These are phyloP conservation scores for Lolium perenne DNA, from an alignment of 176 grass and related monocot genomes.

Conservation along the genomic window DNA sequence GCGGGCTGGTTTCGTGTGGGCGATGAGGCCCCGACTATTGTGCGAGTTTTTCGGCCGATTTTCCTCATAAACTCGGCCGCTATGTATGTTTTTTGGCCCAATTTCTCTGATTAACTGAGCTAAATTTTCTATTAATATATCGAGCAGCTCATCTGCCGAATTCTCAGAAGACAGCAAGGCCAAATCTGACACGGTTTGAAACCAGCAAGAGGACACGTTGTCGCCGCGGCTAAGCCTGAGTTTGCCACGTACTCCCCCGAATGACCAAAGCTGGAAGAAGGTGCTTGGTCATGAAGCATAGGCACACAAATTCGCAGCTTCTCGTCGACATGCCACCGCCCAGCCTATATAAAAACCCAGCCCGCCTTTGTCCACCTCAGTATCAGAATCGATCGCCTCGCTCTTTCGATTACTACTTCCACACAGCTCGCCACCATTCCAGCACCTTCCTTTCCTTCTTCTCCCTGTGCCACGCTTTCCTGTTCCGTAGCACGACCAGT, in stretches of 20 bases:
- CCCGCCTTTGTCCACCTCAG: background rate
- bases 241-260: background rate
- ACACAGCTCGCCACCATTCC: background rate
- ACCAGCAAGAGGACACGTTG: slow-evolving; percentile 27
- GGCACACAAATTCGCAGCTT: background rate
- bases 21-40: too few species aligned
- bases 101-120: too few species aligned
- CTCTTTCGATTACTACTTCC: background rate
- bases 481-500: background rate
- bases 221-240: slow-evolving; percentile 45
- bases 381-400: background rate
- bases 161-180: background rate
- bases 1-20: too few species aligned
- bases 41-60: too few species aligned
- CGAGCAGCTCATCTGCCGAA: too few species aligned
- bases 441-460: background rate
- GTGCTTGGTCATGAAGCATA: slow-evolving; percentile 46
- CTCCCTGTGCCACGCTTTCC: background rate
- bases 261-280: slow-evolving; percentile 25
- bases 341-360: background rate
- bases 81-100: too few species aligned
- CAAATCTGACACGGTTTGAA: too few species aligned
- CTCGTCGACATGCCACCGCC: slow-evolving; percentile 30
- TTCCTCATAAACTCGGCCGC: too few species aligned
- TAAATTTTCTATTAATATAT: too few species aligned